These are phyloP conservation scores for Chondrus crispus DNA, from an alignment of 23 red algal species.

Conservation along the genomic window DNA sequence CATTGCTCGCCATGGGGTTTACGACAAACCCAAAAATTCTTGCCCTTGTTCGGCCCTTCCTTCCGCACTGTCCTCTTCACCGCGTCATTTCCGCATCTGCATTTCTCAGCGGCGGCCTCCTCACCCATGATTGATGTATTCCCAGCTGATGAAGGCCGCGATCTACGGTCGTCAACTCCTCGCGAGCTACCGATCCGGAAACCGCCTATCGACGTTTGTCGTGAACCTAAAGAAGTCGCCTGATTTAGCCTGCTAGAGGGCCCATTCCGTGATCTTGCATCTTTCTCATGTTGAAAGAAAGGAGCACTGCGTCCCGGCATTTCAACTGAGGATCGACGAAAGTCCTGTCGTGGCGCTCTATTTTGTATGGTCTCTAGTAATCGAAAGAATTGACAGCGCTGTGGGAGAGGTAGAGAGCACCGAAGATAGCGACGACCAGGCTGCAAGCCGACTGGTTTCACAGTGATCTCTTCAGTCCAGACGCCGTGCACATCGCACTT, in stretches of 20 bases:
- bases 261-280: neutral
- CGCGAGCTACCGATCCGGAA: too few species aligned
- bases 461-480: too few species aligned
- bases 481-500: neutral
- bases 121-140: neutral
- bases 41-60: slow-evolving; percentile 36
- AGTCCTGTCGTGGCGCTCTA: too few species aligned
- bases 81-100: slow-evolving; percentile 16
- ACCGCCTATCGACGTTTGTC: neutral
- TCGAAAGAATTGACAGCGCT: neutral
- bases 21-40: slow-evolving; percentile 15
- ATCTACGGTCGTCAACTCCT: too few species aligned
- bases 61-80: slow-evolving; percentile 34
- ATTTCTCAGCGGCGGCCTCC: neutral
- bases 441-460: neutral
- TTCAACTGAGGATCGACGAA: too few species aligned
- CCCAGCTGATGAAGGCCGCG: neutral
- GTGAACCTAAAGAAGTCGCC: neutral
- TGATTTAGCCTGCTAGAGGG: neutral
- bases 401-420: neutral
- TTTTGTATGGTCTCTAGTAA: too few species aligned
- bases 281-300: too few species aligned
- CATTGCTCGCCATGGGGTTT: slow-evolving; percentile 27
- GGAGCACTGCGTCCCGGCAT: too few species aligned
- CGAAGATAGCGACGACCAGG: neutral